These are phyloP conservation scores for Saccharomyces hybrid DNA, from an alignment of 1,139 yeast species.

Conservation along the genomic window DNA sequence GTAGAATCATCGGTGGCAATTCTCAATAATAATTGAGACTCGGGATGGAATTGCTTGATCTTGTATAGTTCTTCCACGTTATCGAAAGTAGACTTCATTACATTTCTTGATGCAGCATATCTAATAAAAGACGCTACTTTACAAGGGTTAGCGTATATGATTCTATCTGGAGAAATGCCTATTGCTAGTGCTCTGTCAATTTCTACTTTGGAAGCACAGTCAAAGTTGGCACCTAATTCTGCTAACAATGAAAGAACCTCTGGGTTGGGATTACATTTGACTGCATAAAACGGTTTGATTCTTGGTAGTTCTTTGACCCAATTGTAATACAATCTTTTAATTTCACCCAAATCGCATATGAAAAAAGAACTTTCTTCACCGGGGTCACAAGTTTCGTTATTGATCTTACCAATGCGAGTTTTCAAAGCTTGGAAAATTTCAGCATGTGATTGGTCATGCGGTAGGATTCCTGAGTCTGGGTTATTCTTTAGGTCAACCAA, in stretches of 20 bases:
- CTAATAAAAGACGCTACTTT: conserved; percentile 76
- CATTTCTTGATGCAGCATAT: conserved; percentile 50
- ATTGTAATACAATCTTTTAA: conserved; percentile 48
- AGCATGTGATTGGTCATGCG: conserved; percentile 27
- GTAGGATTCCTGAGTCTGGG: conserved; percentile 11
- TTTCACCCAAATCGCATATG: conserved; percentile 76
- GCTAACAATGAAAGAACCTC: conserved; percentile 53
- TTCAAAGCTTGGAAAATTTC: conserved; percentile 39
- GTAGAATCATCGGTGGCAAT: conserved; percentile 85
- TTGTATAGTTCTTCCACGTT: conserved; percentile 79
- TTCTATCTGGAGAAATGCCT: conserved; percentile 58
- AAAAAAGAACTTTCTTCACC: conserved; percentile 86
- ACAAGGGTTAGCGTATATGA: conserved; percentile 92
- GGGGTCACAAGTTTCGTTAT: conserved; percentile 56
- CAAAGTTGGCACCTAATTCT: conserved; percentile 67
- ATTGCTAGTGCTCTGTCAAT: conserved; percentile 57
- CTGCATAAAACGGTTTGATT: conserved; percentile 82
- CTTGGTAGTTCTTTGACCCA: conserved; percentile 67
- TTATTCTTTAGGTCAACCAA: conserved; percentile 7
- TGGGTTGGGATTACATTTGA: conserved; percentile 81
- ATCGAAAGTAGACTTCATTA: conserved; percentile 81
- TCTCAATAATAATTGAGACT: conserved; percentile 64
- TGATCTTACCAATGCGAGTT: conserved; percentile 41
- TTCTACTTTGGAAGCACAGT: conserved; percentile 89
- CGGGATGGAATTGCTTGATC: conserved; percentile 59